Evolutionary conservation across 768 basidiomycete species (phyloP), one percentile per base, ranked within the genome.

Genomic region (Thelephora aurantiotincta): DNA sequence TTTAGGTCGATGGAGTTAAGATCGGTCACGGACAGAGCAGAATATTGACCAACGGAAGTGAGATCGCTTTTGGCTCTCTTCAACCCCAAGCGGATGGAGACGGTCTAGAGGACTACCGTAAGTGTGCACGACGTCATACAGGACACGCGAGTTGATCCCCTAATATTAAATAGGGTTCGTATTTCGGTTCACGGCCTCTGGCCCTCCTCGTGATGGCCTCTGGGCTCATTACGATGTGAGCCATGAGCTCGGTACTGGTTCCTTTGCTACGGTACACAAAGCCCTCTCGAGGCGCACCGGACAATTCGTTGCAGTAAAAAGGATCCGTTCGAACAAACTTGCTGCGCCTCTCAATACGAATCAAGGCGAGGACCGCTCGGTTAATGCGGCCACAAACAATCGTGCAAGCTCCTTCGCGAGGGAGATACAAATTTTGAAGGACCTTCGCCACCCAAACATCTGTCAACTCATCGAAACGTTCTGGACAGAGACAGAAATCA

Each of bases 211-310:
- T 18, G 68, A 67, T 3, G 80, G 79, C 2, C 62, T 88, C 9
- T 75, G 80, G 57, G 73, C 73, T 1, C 65, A 68, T 47, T 88
- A 88, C 59, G 83, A 86, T 52, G 57, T 86, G 35, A 68, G 70
- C 30, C 60, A 67, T 45, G 81, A 86, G 60, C 75, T 97, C 2
- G 94, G 94, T 46, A 82, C 81, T 55, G 94, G 94, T 7, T 80
- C 88, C 2, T 98, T 96, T 59, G 94, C 91, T 3, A 82, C 82
- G 9, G 94, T 97, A 16, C 75, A 81, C 67, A 86, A 83, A 60
- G 91, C 87, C 1, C 68, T 92, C 41, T 73, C 78, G 54, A 75
- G 79, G 9, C 61, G 64, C 18, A 82, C 81, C 11, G 89, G 89
- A 11, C 65, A 74, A 48, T 78, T 78, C 71, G 81, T 75, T 52